Percentiles rank a stretch among this genome's conserved stretches.
Evolutionary conservation across 148 eudicot genomes (phyloP).

Genomic region (Tetragonia tetragonoides): DNA sequence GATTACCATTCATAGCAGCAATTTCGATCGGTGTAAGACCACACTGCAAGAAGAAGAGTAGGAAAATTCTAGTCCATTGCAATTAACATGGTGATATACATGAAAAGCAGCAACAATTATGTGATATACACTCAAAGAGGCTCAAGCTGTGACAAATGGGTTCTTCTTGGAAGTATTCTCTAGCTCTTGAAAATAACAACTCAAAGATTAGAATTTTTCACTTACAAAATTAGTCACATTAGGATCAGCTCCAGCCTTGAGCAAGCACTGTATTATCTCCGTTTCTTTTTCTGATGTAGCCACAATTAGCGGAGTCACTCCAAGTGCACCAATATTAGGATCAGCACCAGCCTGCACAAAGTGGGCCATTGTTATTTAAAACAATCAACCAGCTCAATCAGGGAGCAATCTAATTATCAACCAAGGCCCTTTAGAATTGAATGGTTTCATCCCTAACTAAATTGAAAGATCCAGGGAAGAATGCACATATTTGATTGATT

Average conservation of each 20-base stretch:
- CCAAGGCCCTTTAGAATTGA: too few relatives aligned
- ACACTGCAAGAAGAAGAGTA: neutral
- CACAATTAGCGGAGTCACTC: conserved; percentile 5
- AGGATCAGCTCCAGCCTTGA: conserved; percentile 22
- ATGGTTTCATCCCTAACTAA: too few relatives aligned
- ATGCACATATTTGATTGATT: too few relatives aligned
- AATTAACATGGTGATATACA: too few relatives aligned
- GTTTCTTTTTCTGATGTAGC: conserved; percentile 7
- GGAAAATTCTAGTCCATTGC: neutral
- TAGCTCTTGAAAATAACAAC: neutral
- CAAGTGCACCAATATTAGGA: conserved; percentile 3
- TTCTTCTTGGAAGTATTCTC: too few relatives aligned
- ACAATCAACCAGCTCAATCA: neutral
- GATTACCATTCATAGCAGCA: conserved; percentile 12
- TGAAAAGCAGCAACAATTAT: neutral
- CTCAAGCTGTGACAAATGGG: too few relatives aligned
- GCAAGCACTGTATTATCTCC: conserved; percentile 19
- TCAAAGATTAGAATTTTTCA: neutral
- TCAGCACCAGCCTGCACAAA: conserved; percentile 17
- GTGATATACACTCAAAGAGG: too few relatives aligned
- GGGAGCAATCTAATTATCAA: neutral
- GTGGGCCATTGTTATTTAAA: neutral
- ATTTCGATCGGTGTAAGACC: conserved; percentile 14
- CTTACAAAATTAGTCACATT: conserved; percentile 15
- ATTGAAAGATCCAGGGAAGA: too few relatives aligned